Evolutionary conservation across 306 rosid species (phyloP), one percentile per base, ranked within the genome.

Genomic region (Gleditsia sinensis): DNA sequence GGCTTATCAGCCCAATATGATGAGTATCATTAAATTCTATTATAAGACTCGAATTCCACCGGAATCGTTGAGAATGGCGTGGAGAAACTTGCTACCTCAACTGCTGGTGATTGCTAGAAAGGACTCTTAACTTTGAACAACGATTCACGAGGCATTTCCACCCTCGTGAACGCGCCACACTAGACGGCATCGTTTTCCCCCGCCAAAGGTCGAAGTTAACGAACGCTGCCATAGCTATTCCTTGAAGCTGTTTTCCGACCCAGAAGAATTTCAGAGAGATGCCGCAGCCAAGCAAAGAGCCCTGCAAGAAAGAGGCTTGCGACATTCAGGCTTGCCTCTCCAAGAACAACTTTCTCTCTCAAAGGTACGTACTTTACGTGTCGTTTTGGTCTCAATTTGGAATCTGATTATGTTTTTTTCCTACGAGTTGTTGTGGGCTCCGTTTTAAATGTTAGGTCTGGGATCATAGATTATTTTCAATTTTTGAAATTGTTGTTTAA

Each of bases 241-340:
- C 3, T 7, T 28, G 40, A 27, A 16, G 24, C 23, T 58, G 12
- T 40, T 30, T 1, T 39, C 45, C 11, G 45, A 39, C 45, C 45
- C 45, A 9, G 3, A 39, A 9, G 1, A 36, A 58, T 33, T 59
- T 16, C 16, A 34, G 62, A 59, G 58, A 40, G 67, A 93, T 91
- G 98, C 75, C 79, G 34, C 82, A 46, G 75, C 68, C 87, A 57
- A 90, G 83, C 83, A 94, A 88, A 82, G 97, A 92, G 72, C 89
- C 97, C 20, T 94, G 96, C 91, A 94, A 91, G 93, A 91, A 91
- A 84, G 87, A 94, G 81, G 97, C 98, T 4, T 94, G 98, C 83
- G 84, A 84, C 62, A 94, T 91, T 79, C 98, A 91, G 87, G 90
- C 96, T 50, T 94, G 98, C 64, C 93, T 94, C 82, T 79, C 97